Percentiles rank a stretch among this genome's conserved stretches.
Conservation (phyloP, 1,284 basidiomycete genomes). For the Microstroma glucosiphilum region DNA sequence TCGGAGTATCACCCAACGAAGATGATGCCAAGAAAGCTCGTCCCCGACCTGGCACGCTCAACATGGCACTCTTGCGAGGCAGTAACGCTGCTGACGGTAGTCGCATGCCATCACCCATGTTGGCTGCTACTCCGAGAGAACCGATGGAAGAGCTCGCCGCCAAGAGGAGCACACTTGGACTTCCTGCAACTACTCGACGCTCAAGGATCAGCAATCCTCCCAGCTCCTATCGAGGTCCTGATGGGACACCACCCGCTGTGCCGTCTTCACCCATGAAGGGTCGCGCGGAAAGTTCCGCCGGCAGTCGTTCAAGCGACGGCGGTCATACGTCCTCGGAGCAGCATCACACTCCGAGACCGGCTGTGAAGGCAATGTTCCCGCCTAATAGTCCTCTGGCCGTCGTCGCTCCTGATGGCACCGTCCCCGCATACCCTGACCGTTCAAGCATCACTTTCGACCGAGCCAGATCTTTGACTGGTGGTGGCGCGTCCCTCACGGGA, state of each 20-base stretch:
- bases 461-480: too few relatives aligned
- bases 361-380: background rate
- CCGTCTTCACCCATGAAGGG: slow-evolving; percentile 1
- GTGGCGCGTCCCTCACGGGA: too few relatives aligned
- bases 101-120: background rate
- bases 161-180: background rate
- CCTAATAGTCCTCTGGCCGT: background rate
- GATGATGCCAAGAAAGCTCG: slow-evolving; percentile 19
- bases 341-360: background rate
- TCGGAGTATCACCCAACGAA: slow-evolving; percentile 31
- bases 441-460: too few relatives aligned
- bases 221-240: slow-evolving; percentile 17
- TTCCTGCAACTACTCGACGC: slow-evolving; percentile 5
- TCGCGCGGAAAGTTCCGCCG: background rate
- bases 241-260: background rate
- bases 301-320: background rate
- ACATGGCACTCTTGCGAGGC: background rate
- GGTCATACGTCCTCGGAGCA: background rate
- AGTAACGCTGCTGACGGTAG: background rate
- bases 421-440: background rate
- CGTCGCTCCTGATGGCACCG: slow-evolving; percentile 12
- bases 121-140: background rate
- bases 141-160: background rate
- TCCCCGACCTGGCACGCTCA: slow-evolving; percentile 25
- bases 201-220: slow-evolving; percentile 13